phyloP scores from a whole-genome alignment of 345 rosid species.

The Aegle marmelos region DNA sequence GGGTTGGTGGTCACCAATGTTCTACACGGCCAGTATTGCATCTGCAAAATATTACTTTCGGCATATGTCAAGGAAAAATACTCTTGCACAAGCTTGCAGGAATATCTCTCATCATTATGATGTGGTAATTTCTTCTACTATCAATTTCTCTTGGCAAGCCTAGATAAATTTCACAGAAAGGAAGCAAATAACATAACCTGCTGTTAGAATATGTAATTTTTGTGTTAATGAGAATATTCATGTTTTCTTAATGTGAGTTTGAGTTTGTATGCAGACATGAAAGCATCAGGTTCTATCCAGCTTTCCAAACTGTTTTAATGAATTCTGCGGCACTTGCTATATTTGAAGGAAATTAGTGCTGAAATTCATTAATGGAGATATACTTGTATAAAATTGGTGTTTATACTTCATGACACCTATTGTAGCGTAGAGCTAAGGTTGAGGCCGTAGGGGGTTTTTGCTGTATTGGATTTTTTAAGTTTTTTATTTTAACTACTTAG shows the following conservation, averaged over 20 bases:
- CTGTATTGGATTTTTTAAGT: not conserved
- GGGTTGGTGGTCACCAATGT: constrained; percentile 97
- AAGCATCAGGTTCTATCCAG: no score
- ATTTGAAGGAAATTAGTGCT: no score
- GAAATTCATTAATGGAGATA: no score
- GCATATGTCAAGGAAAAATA: constrained; percentile 74
- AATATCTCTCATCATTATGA: constrained; percentile 90
- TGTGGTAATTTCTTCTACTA: constrained; percentile 45
- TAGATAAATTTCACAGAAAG: not conserved
- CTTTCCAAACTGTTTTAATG: no score
- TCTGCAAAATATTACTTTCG: constrained; percentile 73
- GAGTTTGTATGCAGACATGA: no score
- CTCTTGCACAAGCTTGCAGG: constrained; percentile 90
- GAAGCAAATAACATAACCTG: no score
- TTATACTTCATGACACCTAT: no score
- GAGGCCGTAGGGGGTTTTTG: no score
- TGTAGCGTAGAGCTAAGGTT: no score
- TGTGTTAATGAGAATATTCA: not conserved
- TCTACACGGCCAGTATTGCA: constrained; percentile 67
- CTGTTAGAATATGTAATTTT: not conserved
- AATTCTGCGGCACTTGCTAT: no score
- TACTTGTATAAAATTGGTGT: no score
- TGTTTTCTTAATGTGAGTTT: not conserved
- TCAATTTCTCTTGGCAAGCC: not conserved
- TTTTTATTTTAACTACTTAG: no score